Percentiles rank a stretch among this genome's conserved stretches.
Conservation (phyloP, 2,329 filamentous ascomycete genomes). For the Fusarium papillatum region DNA sequence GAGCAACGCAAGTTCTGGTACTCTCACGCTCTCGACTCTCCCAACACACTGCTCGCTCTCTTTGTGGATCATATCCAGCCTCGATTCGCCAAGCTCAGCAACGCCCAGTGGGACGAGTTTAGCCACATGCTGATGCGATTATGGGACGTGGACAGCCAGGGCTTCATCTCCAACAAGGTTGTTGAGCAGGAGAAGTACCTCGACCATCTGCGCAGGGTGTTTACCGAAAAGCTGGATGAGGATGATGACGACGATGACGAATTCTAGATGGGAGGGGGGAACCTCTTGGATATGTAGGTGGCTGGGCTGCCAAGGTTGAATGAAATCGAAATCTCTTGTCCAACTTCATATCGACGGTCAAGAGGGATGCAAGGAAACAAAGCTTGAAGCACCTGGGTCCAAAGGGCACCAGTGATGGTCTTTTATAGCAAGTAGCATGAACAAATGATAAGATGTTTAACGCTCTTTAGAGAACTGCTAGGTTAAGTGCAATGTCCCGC, state of each 20-base stretch:
- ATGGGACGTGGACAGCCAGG: constrained; percentile 13
- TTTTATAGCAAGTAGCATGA: constrained; percentile 1
- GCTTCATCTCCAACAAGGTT: constrained; percentile 16
- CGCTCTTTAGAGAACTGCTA: neutral
- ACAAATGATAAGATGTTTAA: constrained; percentile 5
- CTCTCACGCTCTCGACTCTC: constrained; percentile 8
- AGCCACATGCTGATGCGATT: constrained; percentile 11
- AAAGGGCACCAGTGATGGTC: neutral
- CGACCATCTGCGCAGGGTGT: constrained; percentile 6
- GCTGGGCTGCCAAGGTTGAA: neutral
- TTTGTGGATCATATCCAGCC: constrained; percentile 18
- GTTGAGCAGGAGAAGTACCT: constrained; percentile 15
- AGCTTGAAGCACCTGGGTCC: neutral
- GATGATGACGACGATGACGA: neutral
- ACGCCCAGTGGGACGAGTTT: constrained; percentile 8
- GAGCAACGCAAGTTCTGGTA: constrained; percentile 13
- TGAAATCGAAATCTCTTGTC: constrained; percentile 1
- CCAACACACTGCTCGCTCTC: constrained; percentile 7
- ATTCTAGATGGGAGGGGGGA: neutral
- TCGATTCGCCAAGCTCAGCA: constrained; percentile 13
- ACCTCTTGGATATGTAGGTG: constrained; percentile 2
- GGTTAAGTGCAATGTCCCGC: neutral
- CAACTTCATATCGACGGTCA: neutral
- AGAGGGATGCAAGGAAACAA: neutral
- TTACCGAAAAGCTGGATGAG: constrained; percentile 1